Evolutionary conservation across 2,329 filamentous ascomycete genomes (phyloP).

Genomic region (Penicillium sp.): DNA sequence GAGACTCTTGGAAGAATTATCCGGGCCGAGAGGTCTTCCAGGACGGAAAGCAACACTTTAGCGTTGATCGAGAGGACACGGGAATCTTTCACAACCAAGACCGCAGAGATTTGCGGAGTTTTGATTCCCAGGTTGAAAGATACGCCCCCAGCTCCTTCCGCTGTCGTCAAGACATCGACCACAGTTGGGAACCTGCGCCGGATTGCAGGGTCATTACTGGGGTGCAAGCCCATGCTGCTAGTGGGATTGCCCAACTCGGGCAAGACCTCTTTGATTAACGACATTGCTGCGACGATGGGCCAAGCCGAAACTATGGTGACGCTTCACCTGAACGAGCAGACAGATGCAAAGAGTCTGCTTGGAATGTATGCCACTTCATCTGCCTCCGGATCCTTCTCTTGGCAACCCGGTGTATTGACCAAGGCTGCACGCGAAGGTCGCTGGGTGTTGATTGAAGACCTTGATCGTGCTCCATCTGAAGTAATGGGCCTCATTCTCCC

Average conservation of each 20-base stretch:
- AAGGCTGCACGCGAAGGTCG: conserved; percentile 90
- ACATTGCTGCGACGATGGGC: conserved; percentile 75
- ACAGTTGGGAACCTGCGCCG: conserved; percentile 68
- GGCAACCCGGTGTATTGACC: conserved; percentile 88
- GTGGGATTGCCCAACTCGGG: conserved; percentile 81
- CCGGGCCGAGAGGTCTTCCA: conserved; percentile 20
- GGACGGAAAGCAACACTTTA: conserved; percentile 21
- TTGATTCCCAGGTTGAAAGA: conserved; percentile 61
- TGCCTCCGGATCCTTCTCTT: conserved; percentile 83
- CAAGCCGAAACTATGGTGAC: conserved; percentile 84
- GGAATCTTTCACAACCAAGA: conserved; percentile 54
- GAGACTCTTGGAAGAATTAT: conserved; percentile 37
- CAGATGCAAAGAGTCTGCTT: conserved; percentile 92
- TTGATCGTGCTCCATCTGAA: conserved; percentile 91
- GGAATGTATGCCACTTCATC: conserved; percentile 90
- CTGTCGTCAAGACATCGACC: conserved; percentile 68
- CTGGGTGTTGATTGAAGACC: conserved; percentile 96
- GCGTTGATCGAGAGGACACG: conserved; percentile 29
- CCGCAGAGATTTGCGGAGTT: conserved; percentile 63
- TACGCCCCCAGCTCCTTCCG: conserved; percentile 48
- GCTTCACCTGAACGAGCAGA: conserved; percentile 95
- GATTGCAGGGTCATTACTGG: conserved; percentile 66
- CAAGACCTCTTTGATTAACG: conserved; percentile 82
- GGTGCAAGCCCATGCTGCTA: conserved; percentile 70
- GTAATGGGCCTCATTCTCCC: conserved; percentile 91